Conservation (phyloP, 768 basidiomycete genomes). For the Trametes gibbosa region DNA sequence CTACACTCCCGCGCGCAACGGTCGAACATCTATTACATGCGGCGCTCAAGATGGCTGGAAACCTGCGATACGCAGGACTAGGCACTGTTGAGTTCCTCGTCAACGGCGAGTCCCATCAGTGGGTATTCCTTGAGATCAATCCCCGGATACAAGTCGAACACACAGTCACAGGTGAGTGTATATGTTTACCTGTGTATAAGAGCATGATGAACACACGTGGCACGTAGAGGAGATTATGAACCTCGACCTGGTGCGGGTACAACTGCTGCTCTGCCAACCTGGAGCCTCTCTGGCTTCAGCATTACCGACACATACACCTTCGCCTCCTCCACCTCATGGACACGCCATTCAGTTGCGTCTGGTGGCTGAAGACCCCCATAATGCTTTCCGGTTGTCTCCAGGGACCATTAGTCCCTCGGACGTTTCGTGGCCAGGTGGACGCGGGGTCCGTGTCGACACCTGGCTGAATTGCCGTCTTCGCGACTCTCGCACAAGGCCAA, state of each 20-base stretch:
- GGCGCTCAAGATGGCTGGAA: conserved; percentile 26
- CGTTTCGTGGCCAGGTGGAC: conserved; percentile 12
- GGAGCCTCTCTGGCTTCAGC: background rate
- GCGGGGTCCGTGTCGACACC: conserved; percentile 27
- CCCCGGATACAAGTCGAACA: conserved; percentile 33
- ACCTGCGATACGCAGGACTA: conserved; percentile 25
- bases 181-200: background rate
- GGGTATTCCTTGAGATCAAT: conserved; percentile 38
- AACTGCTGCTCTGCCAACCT: conserved; percentile 24
- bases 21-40: conserved; percentile 25
- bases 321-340: conserved; percentile 13
- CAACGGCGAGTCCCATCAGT: conserved; percentile 23
- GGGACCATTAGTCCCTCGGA: conserved; percentile 28
- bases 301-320: background rate
- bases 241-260: conserved; percentile 33
- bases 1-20: conserved; percentile 26
- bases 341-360: conserved; percentile 34
- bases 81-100: conserved; percentile 36
- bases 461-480: conserved; percentile 15
- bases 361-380: conserved; percentile 33
- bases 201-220: background rate
- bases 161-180: conserved; percentile 28
- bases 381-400: conserved; percentile 30
- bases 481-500: background rate
- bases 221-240: conserved; percentile 12